These are phyloP conservation scores for Rhynchospora breviuscula DNA, from an alignment of 176 grass and related monocot species.

Conservation along the genomic window DNA sequence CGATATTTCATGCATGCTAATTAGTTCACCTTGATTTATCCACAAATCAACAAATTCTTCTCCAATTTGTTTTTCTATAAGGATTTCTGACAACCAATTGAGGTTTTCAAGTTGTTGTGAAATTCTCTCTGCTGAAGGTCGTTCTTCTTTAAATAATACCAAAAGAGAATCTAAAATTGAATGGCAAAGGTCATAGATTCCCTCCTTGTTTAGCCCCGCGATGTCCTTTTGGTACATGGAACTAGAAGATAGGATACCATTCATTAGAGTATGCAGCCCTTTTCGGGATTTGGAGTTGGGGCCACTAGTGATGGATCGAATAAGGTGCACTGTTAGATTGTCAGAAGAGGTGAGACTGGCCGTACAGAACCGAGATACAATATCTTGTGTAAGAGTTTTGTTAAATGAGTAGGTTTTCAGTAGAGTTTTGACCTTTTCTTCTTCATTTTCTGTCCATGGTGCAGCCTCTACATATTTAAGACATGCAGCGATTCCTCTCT, in stretches of 20 bases:
- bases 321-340: conserved; percentile 51
- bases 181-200: conserved; percentile 59
- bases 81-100: conserved; percentile 69
- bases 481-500: conserved; percentile 64
- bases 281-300: conserved; percentile 60
- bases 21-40: conserved; percentile 46
- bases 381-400: conserved; percentile 33
- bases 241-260: conserved; percentile 54
- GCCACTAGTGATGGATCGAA: conserved; percentile 65
- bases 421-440: conserved; percentile 63
- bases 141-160: conserved; percentile 65
- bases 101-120: conserved; percentile 69
- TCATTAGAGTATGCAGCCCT: conserved; percentile 56
- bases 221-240: conserved; percentile 54
- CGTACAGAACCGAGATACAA: conserved; percentile 49
- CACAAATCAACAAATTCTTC: conserved; percentile 76
- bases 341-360: conserved; percentile 34
- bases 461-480: conserved; percentile 75
- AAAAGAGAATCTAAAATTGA: conserved; percentile 67
- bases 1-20: conserved; percentile 36
- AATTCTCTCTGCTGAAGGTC: conserved; percentile 49
- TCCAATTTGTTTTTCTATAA: conserved; percentile 67
- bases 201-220: conserved; percentile 41
- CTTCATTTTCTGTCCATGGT: conserved; percentile 77
- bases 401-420: conserved; percentile 45